These are phyloP conservation scores for Hypericum perforatum DNA, from an alignment of 345 rosid species.

Conservation along the genomic window DNA sequence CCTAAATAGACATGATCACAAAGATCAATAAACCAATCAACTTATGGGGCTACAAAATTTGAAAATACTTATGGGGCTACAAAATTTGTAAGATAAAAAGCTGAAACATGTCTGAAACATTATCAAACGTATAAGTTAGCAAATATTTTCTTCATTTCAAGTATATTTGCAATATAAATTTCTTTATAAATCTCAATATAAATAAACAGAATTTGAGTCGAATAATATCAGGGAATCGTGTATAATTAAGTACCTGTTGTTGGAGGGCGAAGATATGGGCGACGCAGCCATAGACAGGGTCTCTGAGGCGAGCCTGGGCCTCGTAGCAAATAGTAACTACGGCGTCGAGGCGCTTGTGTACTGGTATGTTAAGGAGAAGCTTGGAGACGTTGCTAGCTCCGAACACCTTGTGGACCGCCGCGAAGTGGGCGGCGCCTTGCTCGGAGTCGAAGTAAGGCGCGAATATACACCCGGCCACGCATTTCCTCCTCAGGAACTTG, in stretches of 20 bases:
- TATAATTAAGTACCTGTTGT: constrained; percentile 22
- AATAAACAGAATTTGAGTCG: too few relatives aligned
- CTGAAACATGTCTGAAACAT: too few relatives aligned
- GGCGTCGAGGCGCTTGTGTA: constrained; percentile 16
- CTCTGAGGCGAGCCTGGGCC: constrained; percentile 22
- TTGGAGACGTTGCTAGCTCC: constrained; percentile 26
- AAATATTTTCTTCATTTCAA: too few relatives aligned
- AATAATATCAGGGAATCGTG: too few relatives aligned
- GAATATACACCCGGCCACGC: constrained; percentile 25
- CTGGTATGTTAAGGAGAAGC: constrained; percentile 22
- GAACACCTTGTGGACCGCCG: constrained; percentile 28
- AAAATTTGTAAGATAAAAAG: too few relatives aligned
- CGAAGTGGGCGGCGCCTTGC: constrained; percentile 28
- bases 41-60: too few relatives aligned
- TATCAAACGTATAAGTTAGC: too few relatives aligned
- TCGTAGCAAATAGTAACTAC: constrained; percentile 25
- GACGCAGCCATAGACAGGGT: constrained; percentile 28
- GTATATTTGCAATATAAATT: too few relatives aligned
- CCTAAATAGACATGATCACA: too few relatives aligned
- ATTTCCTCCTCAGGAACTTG: constrained; percentile 26
- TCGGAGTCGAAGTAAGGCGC: constrained; percentile 30
- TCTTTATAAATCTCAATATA: too few relatives aligned
- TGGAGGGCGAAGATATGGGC: constrained; percentile 28
- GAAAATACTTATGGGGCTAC: too few relatives aligned
- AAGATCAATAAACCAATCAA: too few relatives aligned